Conservation (phyloP, 495 filamentous ascomycete genomes). For the Penicillium malachiteum region DNA sequence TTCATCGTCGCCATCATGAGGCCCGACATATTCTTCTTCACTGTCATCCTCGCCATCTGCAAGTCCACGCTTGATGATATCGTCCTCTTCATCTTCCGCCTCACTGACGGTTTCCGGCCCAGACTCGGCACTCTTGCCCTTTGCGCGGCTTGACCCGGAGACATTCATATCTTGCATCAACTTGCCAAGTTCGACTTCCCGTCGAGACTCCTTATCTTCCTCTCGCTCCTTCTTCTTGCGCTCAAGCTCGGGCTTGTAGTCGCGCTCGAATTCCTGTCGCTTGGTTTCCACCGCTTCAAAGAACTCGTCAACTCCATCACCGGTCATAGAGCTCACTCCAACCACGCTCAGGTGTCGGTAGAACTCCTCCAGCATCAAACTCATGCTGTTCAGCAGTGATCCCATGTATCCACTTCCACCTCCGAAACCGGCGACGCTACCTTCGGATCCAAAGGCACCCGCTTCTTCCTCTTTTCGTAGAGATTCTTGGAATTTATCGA, state of each 20-base stretch:
- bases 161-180: constrained; percentile 95
- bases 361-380: constrained; percentile 95
- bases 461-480: constrained; percentile 73
- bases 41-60: constrained; percentile 37
- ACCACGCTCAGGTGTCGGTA: constrained; percentile 91
- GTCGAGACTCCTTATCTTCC: constrained; percentile 61
- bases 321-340: constrained; percentile 90
- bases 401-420: constrained; percentile 94
- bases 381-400: constrained; percentile 95
- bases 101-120: constrained; percentile 53
- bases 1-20: constrained; percentile 36
- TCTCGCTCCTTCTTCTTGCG: constrained; percentile 72
- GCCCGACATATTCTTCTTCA: constrained; percentile 34
- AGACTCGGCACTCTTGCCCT: constrained; percentile 19
- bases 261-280: constrained; percentile 81
- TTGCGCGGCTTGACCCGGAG: constrained; percentile 41
- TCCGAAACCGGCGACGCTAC: constrained; percentile 56
- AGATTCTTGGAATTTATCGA: constrained; percentile 90
- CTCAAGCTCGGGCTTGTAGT: constrained; percentile 92
- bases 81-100: constrained; percentile 44
- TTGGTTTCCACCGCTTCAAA: constrained; percentile 85
- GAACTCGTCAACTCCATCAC: constrained; percentile 87
- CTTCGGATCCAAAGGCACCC: constrained; percentile 74
- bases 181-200: constrained; percentile 80
- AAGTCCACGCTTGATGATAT: constrained; percentile 31